Percentiles rank a stretch among this genome's conserved stretches.
Conservation (phyloP, 1,284 basidiomycete species). For the Cronartium quercuum region DNA sequence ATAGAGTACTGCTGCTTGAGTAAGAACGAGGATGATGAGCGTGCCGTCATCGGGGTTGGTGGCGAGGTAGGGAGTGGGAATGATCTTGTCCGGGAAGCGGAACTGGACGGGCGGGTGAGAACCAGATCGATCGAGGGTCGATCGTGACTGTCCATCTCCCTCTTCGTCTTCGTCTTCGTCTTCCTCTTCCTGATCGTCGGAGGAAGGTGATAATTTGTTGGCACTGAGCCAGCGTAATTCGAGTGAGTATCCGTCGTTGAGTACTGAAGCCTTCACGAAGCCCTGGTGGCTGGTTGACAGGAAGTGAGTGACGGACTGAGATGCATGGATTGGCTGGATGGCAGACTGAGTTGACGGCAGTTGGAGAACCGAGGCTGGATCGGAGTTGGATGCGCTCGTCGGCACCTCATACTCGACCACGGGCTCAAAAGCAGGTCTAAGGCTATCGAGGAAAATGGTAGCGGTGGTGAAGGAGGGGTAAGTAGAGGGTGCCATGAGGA, state of each 20-base stretch:
- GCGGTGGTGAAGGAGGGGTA: neutral
- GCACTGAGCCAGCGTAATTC: constrained; percentile 26
- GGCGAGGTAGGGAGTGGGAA: constrained; percentile 28
- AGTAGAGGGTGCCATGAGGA: too few relatives aligned
- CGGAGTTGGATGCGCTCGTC: neutral
- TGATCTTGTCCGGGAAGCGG: constrained; percentile 23
- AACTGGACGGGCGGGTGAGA: constrained; percentile 29
- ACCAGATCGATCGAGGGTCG: neutral
- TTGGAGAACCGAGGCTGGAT: neutral
- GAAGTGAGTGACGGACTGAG: constrained; percentile 32
- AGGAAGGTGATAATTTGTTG: neutral
- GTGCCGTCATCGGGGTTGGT: neutral
- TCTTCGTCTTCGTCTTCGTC: neutral
- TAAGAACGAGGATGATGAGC: constrained; percentile 30
- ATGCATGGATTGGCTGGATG: constrained; percentile 19
- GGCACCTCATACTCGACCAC: constrained; percentile 22
- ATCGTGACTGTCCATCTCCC: neutral
- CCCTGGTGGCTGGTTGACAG: neutral
- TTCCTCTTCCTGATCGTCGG: neutral
- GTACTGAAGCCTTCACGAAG: constrained; percentile 19
- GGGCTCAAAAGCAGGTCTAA: constrained; percentile 11
- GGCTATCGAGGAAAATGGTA: constrained; percentile 3
- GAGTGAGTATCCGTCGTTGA: constrained; percentile 24
- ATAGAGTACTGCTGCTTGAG: constrained; percentile 22
- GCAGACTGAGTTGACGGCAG: neutral